Percentiles rank a stretch among this genome's conserved stretches.
phyloP scores from a whole-genome alignment of 1,284 basidiomycete species.

The Pholiota adiposa region DNA sequence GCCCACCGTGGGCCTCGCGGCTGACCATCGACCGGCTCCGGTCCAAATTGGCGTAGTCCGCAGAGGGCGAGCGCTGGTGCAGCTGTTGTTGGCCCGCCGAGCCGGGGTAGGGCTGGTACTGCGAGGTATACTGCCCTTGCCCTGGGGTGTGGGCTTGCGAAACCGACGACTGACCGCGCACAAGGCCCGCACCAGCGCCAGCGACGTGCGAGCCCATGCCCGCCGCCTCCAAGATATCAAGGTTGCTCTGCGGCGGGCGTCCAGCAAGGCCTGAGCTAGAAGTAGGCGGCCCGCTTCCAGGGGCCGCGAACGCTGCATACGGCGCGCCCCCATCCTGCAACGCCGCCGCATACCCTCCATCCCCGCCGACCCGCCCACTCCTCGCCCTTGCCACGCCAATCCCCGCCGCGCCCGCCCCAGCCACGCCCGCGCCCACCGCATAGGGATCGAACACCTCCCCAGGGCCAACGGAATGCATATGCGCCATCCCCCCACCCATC shows the following conservation, averaged over 20 bases:
- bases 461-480: slow-evolving; percentile 20
- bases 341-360: slow-evolving; percentile 38
- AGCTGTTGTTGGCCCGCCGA: slow-evolving; percentile 9
- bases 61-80: slow-evolving; percentile 15
- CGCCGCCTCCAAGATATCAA: slow-evolving; percentile 29
- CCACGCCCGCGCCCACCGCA: slow-evolving; percentile 29
- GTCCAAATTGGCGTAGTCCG: slow-evolving; percentile 13
- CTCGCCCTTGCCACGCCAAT: slow-evolving; percentile 35
- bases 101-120: slow-evolving; percentile 12
- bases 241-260: slow-evolving; percentile 7
- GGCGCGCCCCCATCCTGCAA: slow-evolving; percentile 45
- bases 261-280: slow-evolving; percentile 6
- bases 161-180: slow-evolving; percentile 25
- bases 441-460: slow-evolving; percentile 36
- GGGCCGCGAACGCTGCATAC: slow-evolving; percentile 52
- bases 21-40: slow-evolving; percentile 18
- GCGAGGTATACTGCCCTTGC: slow-evolving; percentile 1
- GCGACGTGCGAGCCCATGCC: slow-evolving; percentile 27
- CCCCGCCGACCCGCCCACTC: slow-evolving; percentile 23
- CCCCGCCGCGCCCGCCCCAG: slow-evolving; percentile 23
- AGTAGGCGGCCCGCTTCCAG: slow-evolving; percentile 14
- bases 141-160: slow-evolving; percentile 9
- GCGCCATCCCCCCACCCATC: slow-evolving; percentile 36
- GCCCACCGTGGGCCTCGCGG: slow-evolving; percentile 2
- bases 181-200: slow-evolving; percentile 23